Evolutionary conservation across 805 yeast genomes (phyloP).

Genomic region (Ogataea degrootiae): DNA sequence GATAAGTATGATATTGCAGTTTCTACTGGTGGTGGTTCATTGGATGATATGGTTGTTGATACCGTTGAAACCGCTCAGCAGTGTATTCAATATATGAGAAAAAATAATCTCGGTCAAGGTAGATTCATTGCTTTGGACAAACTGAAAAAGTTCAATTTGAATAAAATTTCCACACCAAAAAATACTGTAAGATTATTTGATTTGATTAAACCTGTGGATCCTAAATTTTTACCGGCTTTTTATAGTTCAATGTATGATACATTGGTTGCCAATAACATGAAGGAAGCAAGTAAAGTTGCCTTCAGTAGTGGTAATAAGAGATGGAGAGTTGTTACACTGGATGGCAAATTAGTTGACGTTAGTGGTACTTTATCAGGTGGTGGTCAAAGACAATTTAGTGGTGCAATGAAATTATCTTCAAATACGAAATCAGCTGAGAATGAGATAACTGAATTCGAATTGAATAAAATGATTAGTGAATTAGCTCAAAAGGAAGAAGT

Average conservation of each 20-base stretch:
- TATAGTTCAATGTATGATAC: slow-evolving; percentile 85
- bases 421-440: slow-evolving; percentile 21
- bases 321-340: slow-evolving; percentile 86
- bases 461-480: slow-evolving; percentile 48
- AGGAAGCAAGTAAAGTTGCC: slow-evolving; percentile 83
- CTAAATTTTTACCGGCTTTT: slow-evolving; percentile 78
- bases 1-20: slow-evolving; percentile 87
- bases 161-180: slow-evolving; percentile 63
- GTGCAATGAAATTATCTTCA: slow-evolving; percentile 65
- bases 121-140: slow-evolving; percentile 78
- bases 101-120: slow-evolving; percentile 82
- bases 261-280: slow-evolving; percentile 72
- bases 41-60: slow-evolving; percentile 92
- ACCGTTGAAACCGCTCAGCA: slow-evolving; percentile 55
- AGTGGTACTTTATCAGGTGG: slow-evolving; percentile 98
- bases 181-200: slow-evolving; percentile 81
- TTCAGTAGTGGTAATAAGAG: slow-evolving; percentile 62
- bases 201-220: slow-evolving; percentile 62
- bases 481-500: slow-evolving; percentile 48
- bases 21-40: slow-evolving; percentile 88
- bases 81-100: slow-evolving; percentile 74
- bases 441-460: slow-evolving; percentile 52
- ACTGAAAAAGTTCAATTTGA: slow-evolving; percentile 56
- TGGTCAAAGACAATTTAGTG: slow-evolving; percentile 64
- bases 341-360: slow-evolving; percentile 86